These are phyloP conservation scores for Colletotrichum neosansevieriae DNA, from an alignment of 2,329 filamentous ascomycete genomes.

Conservation along the genomic window DNA sequence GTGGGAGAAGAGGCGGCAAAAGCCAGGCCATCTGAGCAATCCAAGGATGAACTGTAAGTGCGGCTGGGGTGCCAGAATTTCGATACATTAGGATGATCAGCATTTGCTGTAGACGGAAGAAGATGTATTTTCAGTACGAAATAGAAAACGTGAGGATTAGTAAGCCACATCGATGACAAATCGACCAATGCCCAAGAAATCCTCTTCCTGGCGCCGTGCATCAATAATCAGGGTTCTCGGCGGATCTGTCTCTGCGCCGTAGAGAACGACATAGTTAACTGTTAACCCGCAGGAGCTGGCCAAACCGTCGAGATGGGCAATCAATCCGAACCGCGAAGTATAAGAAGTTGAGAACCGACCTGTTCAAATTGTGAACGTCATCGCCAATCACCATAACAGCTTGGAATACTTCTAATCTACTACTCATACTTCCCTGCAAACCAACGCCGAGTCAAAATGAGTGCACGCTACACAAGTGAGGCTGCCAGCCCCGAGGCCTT, in stretches of 20 bases:
- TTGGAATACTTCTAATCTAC: background rate
- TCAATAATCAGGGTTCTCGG: conserved; percentile 21
- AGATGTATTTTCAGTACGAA: too few relatives aligned
- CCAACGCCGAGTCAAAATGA: conserved; percentile 3
- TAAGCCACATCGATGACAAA: background rate
- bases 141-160: background rate
- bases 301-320: too few relatives aligned
- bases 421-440: too few relatives aligned
- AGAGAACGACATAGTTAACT: too few relatives aligned
- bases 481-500: conserved; percentile 45
- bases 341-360: too few relatives aligned
- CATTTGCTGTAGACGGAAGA: too few relatives aligned
- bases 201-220: background rate
- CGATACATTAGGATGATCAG: too few relatives aligned
- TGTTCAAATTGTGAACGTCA: too few relatives aligned
- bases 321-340: too few relatives aligned
- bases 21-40: conserved; percentile 4
- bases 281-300: too few relatives aligned
- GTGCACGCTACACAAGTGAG: conserved; percentile 17
- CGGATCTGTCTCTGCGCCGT: background rate
- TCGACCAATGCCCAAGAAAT: background rate
- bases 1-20: conserved; percentile 1
- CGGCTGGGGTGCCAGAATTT: background rate
- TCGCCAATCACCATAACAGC: too few relatives aligned
- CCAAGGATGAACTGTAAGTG: conserved; percentile 19